Evolutionary conservation across 768 basidiomycete species (phyloP), one percentile per base, ranked within the genome.

Genomic region (Fistulinella prunicolor): DNA sequence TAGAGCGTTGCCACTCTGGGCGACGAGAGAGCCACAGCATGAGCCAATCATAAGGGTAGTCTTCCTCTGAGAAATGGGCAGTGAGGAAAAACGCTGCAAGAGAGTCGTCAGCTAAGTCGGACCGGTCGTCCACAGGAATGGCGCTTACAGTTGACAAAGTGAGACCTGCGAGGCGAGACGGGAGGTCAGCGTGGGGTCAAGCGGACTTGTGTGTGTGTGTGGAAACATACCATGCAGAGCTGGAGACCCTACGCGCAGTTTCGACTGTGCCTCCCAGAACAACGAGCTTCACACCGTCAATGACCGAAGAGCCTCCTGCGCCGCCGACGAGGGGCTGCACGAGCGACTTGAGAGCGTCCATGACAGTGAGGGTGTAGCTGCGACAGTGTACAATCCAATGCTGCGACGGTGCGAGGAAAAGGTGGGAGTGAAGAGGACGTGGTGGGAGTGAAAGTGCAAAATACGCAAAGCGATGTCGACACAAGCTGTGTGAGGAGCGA

Each of bases 231-330:
- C 89, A 91, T 37, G 86, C 89, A 48, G 86, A 83, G 68, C 86
- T 88, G 19, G 86, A 87, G 26, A 89, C 81, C 53, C 89, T 73
- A 59, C 89, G 76, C 0, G 89, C 89, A 0, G 89, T 92, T 70
- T 91, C 89, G 49, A 92, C 89, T 1, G 89, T 90, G 47, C 89
- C 89, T 49, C 89, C 89, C 42, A 92, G 76, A 38, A 91, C 86
- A 69, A 92, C 89, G 63, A 91, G 86, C 71, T 92, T 92, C 75
- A 90, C 83, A 55, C 88, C 89, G 62, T 92, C 89, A 68, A 92
- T 79, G 73, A 90, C 81, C 41, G 86, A 88, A 22, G 84, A 86
- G 56, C 83, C 80, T 42, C 80, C 83, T 62, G 76, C 80, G 68
- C 82, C 81, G 69, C 82, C 83, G 58, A 87, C 82, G 65, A 90